A percentile compares a stretch with the other conserved stretches of the same genome.
Evolutionary conservation across 139 green algal species (phyloP).

Genomic region (Astrephomene gubernaculifera): DNA sequence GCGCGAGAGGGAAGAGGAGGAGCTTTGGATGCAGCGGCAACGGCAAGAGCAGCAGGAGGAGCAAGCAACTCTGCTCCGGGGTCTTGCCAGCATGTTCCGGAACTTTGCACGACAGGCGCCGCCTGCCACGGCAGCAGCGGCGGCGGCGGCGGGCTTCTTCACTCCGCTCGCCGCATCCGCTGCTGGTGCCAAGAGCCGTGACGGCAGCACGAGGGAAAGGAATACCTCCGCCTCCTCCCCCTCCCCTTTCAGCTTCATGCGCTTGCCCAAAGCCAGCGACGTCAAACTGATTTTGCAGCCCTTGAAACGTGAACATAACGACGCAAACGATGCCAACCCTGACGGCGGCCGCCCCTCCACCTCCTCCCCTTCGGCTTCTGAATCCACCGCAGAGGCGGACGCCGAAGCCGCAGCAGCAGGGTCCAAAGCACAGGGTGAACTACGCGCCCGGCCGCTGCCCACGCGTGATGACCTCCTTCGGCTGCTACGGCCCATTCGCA

Average conservation of each 20-base stretch:
- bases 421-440: not conserved
- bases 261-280: not conserved
- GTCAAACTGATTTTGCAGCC: conserved; percentile 10
- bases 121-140: not conserved
- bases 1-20: not conserved
- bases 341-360: too few relatives aligned
- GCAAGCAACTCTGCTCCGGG: not conserved
- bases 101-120: conserved; percentile 3
- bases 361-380: too few relatives aligned
- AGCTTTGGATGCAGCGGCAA: not conserved
- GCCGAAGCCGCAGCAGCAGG: not conserved
- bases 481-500: not conserved
- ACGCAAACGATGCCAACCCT: too few relatives aligned
- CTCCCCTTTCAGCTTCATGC: too few relatives aligned
- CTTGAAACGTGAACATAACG: not conserved
- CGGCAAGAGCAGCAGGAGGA: conserved; percentile 14
- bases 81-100: conserved; percentile 23
- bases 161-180: too few relatives aligned
- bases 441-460: not conserved
- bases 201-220: too few relatives aligned
- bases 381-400: not conserved
- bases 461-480: not conserved
- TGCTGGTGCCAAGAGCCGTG: too few relatives aligned
- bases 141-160: not conserved
- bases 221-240: too few relatives aligned